phyloP scores from a whole-genome alignment of 2,329 filamentous ascomycete genomes.

The Pestalotiopsis fici region DNA sequence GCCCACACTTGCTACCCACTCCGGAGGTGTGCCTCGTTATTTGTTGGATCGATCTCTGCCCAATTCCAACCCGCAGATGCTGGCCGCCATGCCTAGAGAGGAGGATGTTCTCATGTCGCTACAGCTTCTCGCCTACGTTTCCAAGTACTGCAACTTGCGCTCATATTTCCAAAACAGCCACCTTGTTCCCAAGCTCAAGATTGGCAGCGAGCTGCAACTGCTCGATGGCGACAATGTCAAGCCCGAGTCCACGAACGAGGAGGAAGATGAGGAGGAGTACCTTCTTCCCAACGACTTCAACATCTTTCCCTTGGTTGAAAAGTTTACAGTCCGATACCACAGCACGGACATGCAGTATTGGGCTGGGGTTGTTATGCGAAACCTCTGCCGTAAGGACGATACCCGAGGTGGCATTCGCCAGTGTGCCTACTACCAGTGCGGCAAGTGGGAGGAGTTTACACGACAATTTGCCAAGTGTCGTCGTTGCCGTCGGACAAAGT shows the following conservation, averaged over 20 bases:
- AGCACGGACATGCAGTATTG: conserved; percentile 99
- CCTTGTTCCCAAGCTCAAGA: conserved; percentile 86
- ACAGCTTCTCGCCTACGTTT: conserved; percentile 94
- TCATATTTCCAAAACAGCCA: conserved; percentile 96
- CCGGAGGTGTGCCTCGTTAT: conserved; percentile 74
- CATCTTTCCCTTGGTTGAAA: conserved; percentile 96
- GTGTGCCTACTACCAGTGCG: conserved; percentile 97
- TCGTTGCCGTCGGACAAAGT: conserved; percentile 93
- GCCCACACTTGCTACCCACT: conserved; percentile 65
- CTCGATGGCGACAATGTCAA: conserved; percentile 69
- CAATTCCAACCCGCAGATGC: conserved; percentile 66
- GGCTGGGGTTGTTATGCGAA: conserved; percentile 98
- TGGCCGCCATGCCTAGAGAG: conserved; percentile 92
- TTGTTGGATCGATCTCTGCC: conserved; percentile 73
- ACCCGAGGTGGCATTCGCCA: conserved; percentile 91
- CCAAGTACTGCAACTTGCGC: conserved; percentile 95
- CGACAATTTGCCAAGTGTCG: conserved; percentile 98
- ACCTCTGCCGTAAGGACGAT: conserved; percentile 97
- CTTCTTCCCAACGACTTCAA: conserved; percentile 93
- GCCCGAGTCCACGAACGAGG: conserved; percentile 38
- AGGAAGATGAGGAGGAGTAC: conserved; percentile 82
- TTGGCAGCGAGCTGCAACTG: conserved; percentile 79
- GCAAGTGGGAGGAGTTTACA: conserved; percentile 96
- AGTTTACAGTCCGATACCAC: conserved; percentile 95
- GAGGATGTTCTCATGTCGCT: conserved; percentile 98